A percentile compares a stretch with the other conserved stretches of the same genome.
phyloP scores from a whole-genome alignment of 495 filamentous ascomycete species.

The Penicillium coffeae region DNA sequence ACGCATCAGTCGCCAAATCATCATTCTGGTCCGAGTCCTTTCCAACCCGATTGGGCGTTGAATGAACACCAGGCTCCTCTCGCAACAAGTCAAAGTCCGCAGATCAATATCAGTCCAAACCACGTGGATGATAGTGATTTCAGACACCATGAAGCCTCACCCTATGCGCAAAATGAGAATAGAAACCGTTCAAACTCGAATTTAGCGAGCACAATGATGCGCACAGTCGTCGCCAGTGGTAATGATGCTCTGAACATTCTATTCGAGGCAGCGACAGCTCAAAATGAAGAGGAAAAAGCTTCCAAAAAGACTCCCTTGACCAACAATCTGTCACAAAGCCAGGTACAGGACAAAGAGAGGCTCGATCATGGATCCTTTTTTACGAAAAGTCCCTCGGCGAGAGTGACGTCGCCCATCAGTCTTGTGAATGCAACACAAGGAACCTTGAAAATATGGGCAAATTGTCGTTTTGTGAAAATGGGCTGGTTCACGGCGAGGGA shows the following conservation, averaged over 20 bases:
- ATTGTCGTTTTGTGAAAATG: conserved; percentile 51
- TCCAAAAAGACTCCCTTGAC: conserved; percentile 14
- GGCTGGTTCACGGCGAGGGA: conserved; percentile 52
- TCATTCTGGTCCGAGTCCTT: conserved; percentile 12
- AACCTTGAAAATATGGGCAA: conserved; percentile 44
- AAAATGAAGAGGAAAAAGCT: conserved; percentile 25
- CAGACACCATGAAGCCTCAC: neutral
- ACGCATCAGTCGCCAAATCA: conserved; percentile 7
- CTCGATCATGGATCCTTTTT: neutral
- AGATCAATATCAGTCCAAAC: conserved; percentile 13
- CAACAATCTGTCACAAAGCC: conserved; percentile 6
- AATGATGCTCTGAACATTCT: conserved; percentile 53
- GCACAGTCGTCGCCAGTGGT: conserved; percentile 46
- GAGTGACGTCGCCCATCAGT: conserved; percentile 24
- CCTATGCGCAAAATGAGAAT: conserved; percentile 14
- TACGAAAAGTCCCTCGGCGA: conserved; percentile 16
- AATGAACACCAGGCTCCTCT: conserved; percentile 10
- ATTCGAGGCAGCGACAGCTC: conserved; percentile 48
- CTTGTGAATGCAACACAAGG: conserved; percentile 28
- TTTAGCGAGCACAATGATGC: conserved; percentile 45
- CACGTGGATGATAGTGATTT: conserved; percentile 1
- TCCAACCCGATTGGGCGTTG: conserved; percentile 15
- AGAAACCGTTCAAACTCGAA: conserved; percentile 31
- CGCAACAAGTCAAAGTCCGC: conserved; percentile 10
- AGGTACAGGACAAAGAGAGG: neutral